Conservation (phyloP, 1,139 yeast species). For the Oligophagozyma castellii region DNA sequence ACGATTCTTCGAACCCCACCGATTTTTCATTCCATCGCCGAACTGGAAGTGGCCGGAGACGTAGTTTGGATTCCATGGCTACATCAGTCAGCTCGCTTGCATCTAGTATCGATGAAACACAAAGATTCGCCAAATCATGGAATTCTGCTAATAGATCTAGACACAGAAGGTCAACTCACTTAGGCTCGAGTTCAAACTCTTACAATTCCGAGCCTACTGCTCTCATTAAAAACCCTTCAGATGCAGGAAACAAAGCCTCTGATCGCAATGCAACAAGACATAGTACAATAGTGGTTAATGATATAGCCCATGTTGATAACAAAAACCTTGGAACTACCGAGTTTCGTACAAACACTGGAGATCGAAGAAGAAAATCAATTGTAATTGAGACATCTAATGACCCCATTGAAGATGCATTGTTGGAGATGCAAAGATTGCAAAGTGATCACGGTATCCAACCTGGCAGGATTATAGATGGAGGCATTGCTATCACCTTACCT, state of each 20-base stretch:
- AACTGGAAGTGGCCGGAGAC: slow-evolving; percentile 13
- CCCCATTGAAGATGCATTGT: slow-evolving; percentile 18
- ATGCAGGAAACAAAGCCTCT: slow-evolving; percentile 1
- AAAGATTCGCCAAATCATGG: slow-evolving; percentile 25
- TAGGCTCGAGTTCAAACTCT: no score
- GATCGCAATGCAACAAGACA: background rate
- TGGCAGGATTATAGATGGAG: slow-evolving; percentile 18
- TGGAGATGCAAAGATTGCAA: slow-evolving; percentile 19
- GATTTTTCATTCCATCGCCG: slow-evolving; percentile 13
- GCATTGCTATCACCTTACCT: slow-evolving; percentile 18
- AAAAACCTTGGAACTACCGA: slow-evolving; percentile 1
- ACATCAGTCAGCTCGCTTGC: slow-evolving; percentile 24
- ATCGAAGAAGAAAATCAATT: slow-evolving; percentile 15
- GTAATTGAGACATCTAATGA: slow-evolving; percentile 10
- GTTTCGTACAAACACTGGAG: slow-evolving; percentile 4
- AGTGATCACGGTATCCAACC: slow-evolving; percentile 4
- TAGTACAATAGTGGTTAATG: background rate
- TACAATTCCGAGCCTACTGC: slow-evolving; percentile 9
- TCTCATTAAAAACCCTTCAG: slow-evolving; percentile 2
- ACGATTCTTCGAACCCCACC: slow-evolving; percentile 21
- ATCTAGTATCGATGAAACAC: slow-evolving; percentile 22
- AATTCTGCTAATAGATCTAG: slow-evolving; percentile 18
- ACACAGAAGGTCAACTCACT: slow-evolving; percentile 21
- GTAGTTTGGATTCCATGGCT: slow-evolving; percentile 21
- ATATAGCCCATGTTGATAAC: background rate